A percentile compares a stretch with the other conserved stretches of the same genome.
phyloP scores from a whole-genome alignment of 2,329 filamentous ascomycete species.

The Paradendryphiella salina region DNA sequence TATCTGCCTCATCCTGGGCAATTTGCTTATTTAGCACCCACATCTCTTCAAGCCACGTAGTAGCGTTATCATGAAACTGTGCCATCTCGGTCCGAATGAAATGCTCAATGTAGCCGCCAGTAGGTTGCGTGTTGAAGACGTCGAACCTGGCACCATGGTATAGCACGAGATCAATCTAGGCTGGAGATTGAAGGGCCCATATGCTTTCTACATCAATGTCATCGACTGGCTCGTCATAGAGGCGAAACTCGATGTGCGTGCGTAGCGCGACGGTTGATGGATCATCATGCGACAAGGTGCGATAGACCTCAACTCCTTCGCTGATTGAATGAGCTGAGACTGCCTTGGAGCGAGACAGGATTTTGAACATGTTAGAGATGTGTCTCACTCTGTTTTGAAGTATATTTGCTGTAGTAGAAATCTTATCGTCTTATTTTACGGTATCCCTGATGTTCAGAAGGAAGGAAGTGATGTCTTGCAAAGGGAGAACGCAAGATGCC shows the following conservation, averaged over 20 bases:
- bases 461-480: too few relatives aligned
- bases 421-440: too few relatives aligned
- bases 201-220: conserved; percentile 9
- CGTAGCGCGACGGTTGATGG: neutral
- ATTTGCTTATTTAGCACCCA: neutral
- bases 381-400: neutral
- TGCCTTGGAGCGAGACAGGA: neutral
- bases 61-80: neutral
- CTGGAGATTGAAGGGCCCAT: neutral
- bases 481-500: too few relatives aligned
- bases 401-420: neutral
- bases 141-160: conserved; percentile 8
- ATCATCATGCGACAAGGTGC: neutral
- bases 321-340: neutral
- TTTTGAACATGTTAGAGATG: neutral
- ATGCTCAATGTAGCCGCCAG: conserved; percentile 1
- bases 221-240: conserved; percentile 2
- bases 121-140: conserved; percentile 2
- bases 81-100: conserved; percentile 13
- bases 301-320: neutral
- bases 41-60: neutral
- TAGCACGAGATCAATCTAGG: conserved; percentile 3
- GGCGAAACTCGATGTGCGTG: neutral
- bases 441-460: neutral
- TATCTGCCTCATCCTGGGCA: neutral